phyloP scores from a whole-genome alignment of 2,329 filamentous ascomycete genomes.

The Fusarium sp. region DNA sequence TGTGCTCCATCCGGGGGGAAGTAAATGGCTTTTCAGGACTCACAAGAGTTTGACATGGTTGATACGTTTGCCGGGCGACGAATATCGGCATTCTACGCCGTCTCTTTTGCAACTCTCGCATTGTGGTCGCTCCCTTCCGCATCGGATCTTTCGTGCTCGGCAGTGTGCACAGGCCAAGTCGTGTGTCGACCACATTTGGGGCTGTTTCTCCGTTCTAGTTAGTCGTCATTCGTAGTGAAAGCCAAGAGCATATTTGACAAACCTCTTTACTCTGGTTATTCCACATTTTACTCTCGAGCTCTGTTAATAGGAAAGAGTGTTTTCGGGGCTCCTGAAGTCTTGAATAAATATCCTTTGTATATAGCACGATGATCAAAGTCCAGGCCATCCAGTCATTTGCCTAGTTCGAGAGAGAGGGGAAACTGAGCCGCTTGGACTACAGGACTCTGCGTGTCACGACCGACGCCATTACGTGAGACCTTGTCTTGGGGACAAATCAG shows the following conservation, averaged over 20 bases:
- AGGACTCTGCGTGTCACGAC: slow-evolving; percentile 17
- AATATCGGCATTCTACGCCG: slow-evolving; percentile 44
- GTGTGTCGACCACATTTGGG: slow-evolving; percentile 45
- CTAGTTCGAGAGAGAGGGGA: slow-evolving; percentile 8
- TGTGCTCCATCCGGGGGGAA: slow-evolving; percentile 4
- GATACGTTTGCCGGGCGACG: slow-evolving; percentile 43
- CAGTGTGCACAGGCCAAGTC: slow-evolving; percentile 44
- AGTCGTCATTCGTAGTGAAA: slow-evolving; percentile 11
- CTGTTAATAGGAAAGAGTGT: not conserved
- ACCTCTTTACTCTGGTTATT: slow-evolving; percentile 41
- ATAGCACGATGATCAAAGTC: slow-evolving; percentile 1
- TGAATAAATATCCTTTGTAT: slow-evolving; percentile 8
- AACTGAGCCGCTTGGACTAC: slow-evolving; percentile 24
- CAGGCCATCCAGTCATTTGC: not conserved
- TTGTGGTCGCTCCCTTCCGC: slow-evolving; percentile 42
- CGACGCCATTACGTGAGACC: slow-evolving; percentile 36
- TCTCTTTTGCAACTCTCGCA: slow-evolving; percentile 45
- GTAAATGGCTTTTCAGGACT: slow-evolving; percentile 24
- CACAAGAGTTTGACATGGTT: slow-evolving; percentile 45
- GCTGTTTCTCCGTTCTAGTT: slow-evolving; percentile 26
- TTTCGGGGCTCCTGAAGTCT: not conserved
- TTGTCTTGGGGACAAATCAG: slow-evolving; percentile 19
- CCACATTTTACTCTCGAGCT: slow-evolving; percentile 35
- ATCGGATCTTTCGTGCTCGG: slow-evolving; percentile 42
- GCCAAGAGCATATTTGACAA: slow-evolving; percentile 4